phyloP scores from a whole-genome alignment of 2,329 filamentous ascomycete species.

The Ophiocordyceps robertsii region DNA sequence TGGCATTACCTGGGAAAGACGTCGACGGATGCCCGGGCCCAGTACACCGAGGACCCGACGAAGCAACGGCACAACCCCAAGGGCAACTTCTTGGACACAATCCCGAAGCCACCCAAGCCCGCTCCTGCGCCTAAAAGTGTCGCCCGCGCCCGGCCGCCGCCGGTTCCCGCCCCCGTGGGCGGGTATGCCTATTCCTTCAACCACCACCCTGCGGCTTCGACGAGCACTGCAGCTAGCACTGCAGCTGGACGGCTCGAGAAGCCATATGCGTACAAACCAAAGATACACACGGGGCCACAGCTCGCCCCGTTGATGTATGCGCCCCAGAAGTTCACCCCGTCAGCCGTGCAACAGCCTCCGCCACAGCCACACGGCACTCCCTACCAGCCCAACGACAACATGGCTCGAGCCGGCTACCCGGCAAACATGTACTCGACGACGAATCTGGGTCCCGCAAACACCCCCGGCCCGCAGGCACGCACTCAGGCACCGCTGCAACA shows the following conservation, averaged over 20 bases:
- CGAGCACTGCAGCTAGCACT: constrained; percentile 1
- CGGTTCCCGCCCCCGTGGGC: constrained; percentile 1
- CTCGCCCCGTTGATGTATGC: constrained; percentile 10
- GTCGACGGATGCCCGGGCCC: constrained; percentile 81
- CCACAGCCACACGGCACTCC: constrained; percentile 1
- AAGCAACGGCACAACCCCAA: constrained; percentile 49
- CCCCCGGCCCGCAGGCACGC: constrained; percentile 3
- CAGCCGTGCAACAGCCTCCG: constrained; percentile 2
- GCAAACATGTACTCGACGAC: background rate
- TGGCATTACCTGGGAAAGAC: constrained; percentile 81
- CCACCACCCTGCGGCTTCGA: constrained; percentile 1
- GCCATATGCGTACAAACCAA: constrained; percentile 41
- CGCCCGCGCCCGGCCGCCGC: constrained; percentile 4
- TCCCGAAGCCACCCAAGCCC: constrained; percentile 38
- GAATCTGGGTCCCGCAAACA: background rate
- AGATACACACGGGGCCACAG: constrained; percentile 17
- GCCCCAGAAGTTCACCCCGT: constrained; percentile 12
- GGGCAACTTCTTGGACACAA: constrained; percentile 60
- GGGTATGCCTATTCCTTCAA: constrained; percentile 3
- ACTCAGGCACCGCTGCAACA: background rate
- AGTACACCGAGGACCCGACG: constrained; percentile 69
- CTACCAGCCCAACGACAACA: constrained; percentile 4
- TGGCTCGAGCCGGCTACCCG: constrained; percentile 8
- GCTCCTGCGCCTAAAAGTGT: constrained; percentile 12
- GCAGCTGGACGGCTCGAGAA: constrained; percentile 21